Base-by-base conservation (phyloP, 2,329 filamentous ascomycete species). In the Claviceps citrina region DNA sequence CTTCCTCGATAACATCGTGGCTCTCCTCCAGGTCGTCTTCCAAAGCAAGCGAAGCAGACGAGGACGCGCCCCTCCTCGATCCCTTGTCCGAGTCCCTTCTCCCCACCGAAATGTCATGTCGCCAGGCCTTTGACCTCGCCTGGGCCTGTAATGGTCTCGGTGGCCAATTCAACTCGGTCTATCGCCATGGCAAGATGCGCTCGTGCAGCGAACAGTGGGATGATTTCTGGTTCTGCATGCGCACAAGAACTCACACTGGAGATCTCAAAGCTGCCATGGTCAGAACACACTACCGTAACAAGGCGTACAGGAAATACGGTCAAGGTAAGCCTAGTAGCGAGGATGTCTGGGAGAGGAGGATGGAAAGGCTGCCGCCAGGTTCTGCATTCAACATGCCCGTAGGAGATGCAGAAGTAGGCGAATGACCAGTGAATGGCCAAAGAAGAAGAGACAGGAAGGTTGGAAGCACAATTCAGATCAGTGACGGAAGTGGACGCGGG, bases 141-240 rank as follows among this genome's bases (percentile, higher is more conserved):
- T 95, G 89, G 72, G 84, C 89, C 68, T 98, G 91, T 71, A 84
- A 91, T 57, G 85, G 81, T 0, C 68, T 94, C 7, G 87, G 85
- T 39, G 86, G 89, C 1, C 87, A 96, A 59, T 94, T 87, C 68
- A 86, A 83, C 53, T 78, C 85, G 53, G 73, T 96, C 28, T 98
- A 96, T 68, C 81, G 91, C 30, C 80, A 85, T 55, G 91, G 91
- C 45, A 65, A 68, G 31, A 65, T 93, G 53, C 75, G 80, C 33
- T 70, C 73, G 3, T 98, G 91, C 68, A 75, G 69, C 45, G 81
- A 93, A 49, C 78, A 86, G 46, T 95, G 89, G 86, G 73, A 80
- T 45, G 84, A 94, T 60, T 96, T 94, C 62, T 93, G 87, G 83
- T 89, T 95, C 64, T 98, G 91, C 68, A 95, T 96, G 87, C 78